A percentile compares a stretch with the other conserved stretches of the same genome.
Conservation (phyloP, 2,329 filamentous ascomycete genomes). For the Trichocomaceae sp. region DNA sequence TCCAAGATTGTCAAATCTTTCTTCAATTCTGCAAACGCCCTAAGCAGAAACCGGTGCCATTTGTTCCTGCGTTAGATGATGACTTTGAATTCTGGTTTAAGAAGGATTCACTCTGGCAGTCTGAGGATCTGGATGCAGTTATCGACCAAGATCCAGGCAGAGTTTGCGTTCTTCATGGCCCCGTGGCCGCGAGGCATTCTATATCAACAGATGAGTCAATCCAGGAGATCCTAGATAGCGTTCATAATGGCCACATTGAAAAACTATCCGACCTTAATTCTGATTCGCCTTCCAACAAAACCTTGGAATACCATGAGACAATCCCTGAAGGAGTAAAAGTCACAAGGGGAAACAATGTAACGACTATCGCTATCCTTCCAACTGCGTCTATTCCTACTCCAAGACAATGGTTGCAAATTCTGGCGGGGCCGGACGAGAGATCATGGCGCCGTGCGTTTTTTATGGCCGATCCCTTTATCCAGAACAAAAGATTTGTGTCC, state of each 20-base stretch:
- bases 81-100: constrained; percentile 99
- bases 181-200: constrained; percentile 85
- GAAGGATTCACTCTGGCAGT: constrained; percentile 99
- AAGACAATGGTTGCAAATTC: constrained; percentile 56
- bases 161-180: constrained; percentile 95
- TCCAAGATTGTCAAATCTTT: constrained; percentile 97
- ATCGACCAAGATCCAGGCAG: constrained; percentile 92
- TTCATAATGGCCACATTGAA: constrained; percentile 78
- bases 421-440: constrained; percentile 75
- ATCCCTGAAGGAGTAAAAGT: neutral
- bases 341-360: too few species aligned
- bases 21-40: constrained; percentile 82
- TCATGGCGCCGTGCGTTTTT: constrained; percentile 97
- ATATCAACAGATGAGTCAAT: constrained; percentile 87
- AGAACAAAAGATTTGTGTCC: constrained; percentile 34
- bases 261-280: neutral
- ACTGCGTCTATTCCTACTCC: neutral
- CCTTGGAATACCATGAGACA: too few species aligned
- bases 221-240: constrained; percentile 84
- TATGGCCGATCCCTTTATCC: constrained; percentile 84
- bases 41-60: constrained; percentile 89
- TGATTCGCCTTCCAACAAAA: too few species aligned
- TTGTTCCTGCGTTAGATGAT: constrained; percentile 86
- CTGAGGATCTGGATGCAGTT: constrained; percentile 91
- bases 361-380: too few species aligned